phyloP scores from a whole-genome alignment of 805 yeast species.

The Hanseniaspora osmophila region DNA sequence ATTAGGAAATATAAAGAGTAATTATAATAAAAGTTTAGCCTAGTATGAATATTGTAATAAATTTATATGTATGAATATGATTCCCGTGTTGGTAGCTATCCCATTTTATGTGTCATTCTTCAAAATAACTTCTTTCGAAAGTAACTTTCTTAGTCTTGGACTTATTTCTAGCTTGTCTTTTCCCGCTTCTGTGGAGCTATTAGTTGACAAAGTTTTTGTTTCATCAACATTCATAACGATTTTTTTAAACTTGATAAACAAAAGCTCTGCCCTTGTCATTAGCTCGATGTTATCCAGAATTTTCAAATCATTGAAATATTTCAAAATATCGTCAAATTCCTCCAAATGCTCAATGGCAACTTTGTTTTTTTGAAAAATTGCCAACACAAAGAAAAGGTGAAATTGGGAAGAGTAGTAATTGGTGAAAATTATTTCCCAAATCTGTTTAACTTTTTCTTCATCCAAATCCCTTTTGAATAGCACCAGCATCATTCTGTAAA shows the following conservation, averaged over 20 bases:
- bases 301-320: slow-evolving; percentile 81
- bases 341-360: slow-evolving; percentile 57
- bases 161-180: neutral
- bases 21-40: too few relatives aligned
- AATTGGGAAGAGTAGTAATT: slow-evolving; percentile 77
- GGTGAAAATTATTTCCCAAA: slow-evolving; percentile 94
- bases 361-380: slow-evolving; percentile 79
- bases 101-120: neutral
- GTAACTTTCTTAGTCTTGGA: neutral
- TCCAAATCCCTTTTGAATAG: slow-evolving; percentile 89
- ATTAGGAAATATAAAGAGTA: too few relatives aligned
- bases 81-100: too few relatives aligned
- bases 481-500: slow-evolving; percentile 85
- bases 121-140: neutral
- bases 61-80: too few relatives aligned
- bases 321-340: slow-evolving; percentile 81
- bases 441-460: slow-evolving; percentile 56
- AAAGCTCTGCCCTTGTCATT: slow-evolving; percentile 68
- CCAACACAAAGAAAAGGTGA: slow-evolving; percentile 75
- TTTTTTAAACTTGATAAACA: slow-evolving; percentile 67
- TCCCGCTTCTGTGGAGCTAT: neutral
- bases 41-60: too few relatives aligned
- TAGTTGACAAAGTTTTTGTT: neutral
- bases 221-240: slow-evolving; percentile 36
- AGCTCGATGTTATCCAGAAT: slow-evolving; percentile 66